These are phyloP conservation scores for Lithocarpus polystachyus DNA, from an alignment of 306 rosid species.

Conservation along the genomic window DNA sequence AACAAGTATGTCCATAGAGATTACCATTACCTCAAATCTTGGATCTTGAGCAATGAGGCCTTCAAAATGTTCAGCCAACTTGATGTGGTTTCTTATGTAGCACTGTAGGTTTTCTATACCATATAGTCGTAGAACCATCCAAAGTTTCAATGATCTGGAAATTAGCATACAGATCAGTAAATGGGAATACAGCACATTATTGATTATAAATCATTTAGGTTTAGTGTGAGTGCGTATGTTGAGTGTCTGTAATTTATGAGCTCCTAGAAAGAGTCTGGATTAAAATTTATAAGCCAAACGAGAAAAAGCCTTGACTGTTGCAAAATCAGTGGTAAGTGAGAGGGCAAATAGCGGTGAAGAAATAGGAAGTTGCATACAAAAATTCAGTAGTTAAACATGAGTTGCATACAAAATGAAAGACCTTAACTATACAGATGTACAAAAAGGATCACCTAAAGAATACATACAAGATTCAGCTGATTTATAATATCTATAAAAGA, in stretches of 20 bases:
- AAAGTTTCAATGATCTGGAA: conserved; percentile 76
- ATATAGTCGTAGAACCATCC: conserved; percentile 91
- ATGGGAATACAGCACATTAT: conserved; percentile 1
- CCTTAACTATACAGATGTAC: too few species aligned
- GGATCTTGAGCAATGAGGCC: conserved; percentile 62
- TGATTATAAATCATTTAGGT: conserved; percentile 4
- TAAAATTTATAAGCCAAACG: not conserved
- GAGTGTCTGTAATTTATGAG: not conserved
- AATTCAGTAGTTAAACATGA: not conserved
- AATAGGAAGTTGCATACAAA: not conserved
- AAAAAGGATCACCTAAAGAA: too few species aligned
- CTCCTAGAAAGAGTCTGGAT: not conserved
- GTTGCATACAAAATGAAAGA: not conserved
- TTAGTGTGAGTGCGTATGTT: not conserved
- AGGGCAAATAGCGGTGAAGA: not conserved
- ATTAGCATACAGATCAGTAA: conserved; percentile 11
- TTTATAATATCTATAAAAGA: too few species aligned
- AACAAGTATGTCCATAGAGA: not conserved
- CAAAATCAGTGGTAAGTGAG: not conserved
- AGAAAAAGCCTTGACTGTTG: not conserved
- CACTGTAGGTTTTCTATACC: conserved; percentile 73
- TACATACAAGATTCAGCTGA: too few species aligned
- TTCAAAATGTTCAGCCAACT: conserved; percentile 70
- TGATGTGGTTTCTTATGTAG: conserved; percentile 71
- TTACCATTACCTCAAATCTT: conserved; percentile 67